Percentiles rank a stretch among this genome's conserved stretches.
Conservation (phyloP, 2,329 filamentous ascomycete genomes). For the Pseudonectria buxi region DNA sequence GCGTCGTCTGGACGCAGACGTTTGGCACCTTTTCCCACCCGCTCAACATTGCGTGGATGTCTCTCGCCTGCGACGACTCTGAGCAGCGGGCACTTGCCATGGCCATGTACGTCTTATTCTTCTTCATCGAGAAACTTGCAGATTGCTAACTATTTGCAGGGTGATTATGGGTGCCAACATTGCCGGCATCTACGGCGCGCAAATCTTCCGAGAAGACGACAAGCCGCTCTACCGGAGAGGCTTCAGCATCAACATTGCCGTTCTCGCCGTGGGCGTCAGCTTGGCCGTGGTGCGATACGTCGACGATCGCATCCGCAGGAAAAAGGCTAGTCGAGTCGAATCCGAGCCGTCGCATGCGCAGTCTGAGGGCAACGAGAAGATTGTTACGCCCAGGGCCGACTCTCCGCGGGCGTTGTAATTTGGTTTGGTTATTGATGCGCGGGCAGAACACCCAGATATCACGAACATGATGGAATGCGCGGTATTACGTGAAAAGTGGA, state of each 20-base stretch:
- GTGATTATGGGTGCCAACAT: slow-evolving; percentile 57
- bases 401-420: no score
- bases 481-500: no score
- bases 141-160: slow-evolving; percentile 20
- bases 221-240: slow-evolving; percentile 43
- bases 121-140: no score
- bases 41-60: slow-evolving; percentile 55
- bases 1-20: slow-evolving; percentile 48
- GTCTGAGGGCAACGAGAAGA: no score
- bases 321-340: slow-evolving; percentile 6
- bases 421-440: no score
- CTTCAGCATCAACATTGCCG: slow-evolving; percentile 39
- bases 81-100: slow-evolving; percentile 53
- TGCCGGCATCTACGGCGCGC: slow-evolving; percentile 54
- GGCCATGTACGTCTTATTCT: slow-evolving; percentile 38
- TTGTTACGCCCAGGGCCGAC: no score
- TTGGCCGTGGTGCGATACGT: slow-evolving; percentile 36
- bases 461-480: no score
- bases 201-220: slow-evolving; percentile 51
- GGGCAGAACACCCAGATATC: no score
- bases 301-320: slow-evolving; percentile 30
- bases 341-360: background rate
- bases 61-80: slow-evolving; percentile 47
- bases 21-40: slow-evolving; percentile 50
- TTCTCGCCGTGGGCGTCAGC: slow-evolving; percentile 36